These are phyloP conservation scores for Amanita pallidorosea DNA, from an alignment of 768 basidiomycete species.

Conservation along the genomic window DNA sequence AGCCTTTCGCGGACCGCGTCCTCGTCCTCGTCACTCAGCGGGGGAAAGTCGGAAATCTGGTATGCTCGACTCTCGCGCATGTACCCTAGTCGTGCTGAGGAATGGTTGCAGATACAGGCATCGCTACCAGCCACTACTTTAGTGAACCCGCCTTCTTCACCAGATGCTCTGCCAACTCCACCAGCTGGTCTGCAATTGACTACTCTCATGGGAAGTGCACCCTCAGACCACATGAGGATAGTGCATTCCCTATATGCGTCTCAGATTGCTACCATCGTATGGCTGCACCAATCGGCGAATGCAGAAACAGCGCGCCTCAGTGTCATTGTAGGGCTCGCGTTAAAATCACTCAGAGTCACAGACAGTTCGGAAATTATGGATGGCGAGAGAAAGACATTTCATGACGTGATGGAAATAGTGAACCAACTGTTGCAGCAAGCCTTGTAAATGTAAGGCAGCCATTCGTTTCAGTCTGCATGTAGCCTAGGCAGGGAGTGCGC, in stretches of 20 bases:
- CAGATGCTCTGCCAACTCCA: constrained; percentile 41
- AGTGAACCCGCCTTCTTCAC: constrained; percentile 27
- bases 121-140: constrained; percentile 56
- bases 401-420: constrained; percentile 38
- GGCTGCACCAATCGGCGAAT: constrained; percentile 40
- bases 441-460: neutral
- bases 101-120: constrained; percentile 59
- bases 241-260: constrained; percentile 73
- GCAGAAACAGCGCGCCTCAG: constrained; percentile 36
- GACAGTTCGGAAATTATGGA: constrained; percentile 18
- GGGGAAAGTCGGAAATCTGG: constrained; percentile 84
- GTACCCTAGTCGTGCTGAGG: constrained; percentile 7
- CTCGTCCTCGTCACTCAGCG: constrained; percentile 86
- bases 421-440: constrained; percentile 19
- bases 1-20: constrained; percentile 69
- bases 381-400: constrained; percentile 34
- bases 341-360: constrained; percentile 20
- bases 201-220: constrained; percentile 66
- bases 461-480: neutral
- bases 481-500: too few relatives aligned
- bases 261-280: constrained; percentile 83
- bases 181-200: constrained; percentile 67
- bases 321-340: constrained; percentile 68
- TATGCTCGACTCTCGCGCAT: constrained; percentile 17
- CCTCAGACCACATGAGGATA: constrained; percentile 56